phyloP scores from a whole-genome alignment of 345 rosid species.

The Eucalyptus dawsonii region DNA sequence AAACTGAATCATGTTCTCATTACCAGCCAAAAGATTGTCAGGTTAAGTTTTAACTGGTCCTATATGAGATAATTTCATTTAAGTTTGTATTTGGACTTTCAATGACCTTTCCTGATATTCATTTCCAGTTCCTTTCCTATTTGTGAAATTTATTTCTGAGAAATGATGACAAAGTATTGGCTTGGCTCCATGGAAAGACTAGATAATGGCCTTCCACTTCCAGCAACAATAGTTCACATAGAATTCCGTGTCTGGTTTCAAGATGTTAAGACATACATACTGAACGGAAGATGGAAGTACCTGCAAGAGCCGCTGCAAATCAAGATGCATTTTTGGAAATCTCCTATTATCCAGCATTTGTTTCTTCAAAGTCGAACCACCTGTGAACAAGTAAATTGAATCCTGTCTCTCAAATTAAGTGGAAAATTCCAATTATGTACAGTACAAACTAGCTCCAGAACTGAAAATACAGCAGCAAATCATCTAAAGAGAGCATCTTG shows the following conservation, averaged over 20 bases:
- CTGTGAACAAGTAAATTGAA: constrained; percentile 15
- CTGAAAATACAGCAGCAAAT: background rate
- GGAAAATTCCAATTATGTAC: background rate
- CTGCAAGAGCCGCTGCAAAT: constrained; percentile 91
- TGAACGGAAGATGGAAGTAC: constrained; percentile 8
- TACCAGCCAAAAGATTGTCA: background rate
- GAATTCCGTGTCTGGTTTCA: background rate
- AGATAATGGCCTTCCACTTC: background rate
- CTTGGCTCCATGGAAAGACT: background rate
- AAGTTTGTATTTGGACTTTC: background rate
- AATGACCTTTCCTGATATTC: background rate
- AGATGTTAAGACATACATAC: background rate
- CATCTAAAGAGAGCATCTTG: background rate
- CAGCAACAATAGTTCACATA: background rate
- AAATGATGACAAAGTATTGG: background rate
- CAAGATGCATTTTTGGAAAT: constrained; percentile 88
- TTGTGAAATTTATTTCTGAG: background rate
- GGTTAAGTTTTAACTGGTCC: background rate
- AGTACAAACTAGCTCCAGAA: background rate
- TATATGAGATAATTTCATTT: background rate
- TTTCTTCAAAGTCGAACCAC: constrained; percentile 81
- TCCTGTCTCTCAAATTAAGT: background rate
- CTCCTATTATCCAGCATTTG: constrained; percentile 89
- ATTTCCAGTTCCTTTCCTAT: background rate
- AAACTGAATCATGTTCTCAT: background rate